A percentile compares a stretch with the other conserved stretches of the same genome.
phyloP scores from a whole-genome alignment of 768 basidiomycete species.

The Rhizopogon vesiculosus region DNA sequence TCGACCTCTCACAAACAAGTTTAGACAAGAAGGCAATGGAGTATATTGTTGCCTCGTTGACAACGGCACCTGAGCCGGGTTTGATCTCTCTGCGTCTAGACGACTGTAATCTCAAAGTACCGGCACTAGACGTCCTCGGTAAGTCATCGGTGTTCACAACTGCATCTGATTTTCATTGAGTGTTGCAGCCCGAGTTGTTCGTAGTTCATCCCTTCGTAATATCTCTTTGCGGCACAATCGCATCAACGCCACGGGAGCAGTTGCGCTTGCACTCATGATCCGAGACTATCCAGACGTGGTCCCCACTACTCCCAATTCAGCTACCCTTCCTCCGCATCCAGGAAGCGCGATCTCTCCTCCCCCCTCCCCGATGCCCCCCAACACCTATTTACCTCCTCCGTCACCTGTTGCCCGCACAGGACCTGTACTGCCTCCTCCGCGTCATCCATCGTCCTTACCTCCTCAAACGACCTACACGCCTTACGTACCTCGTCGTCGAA shows the following conservation, averaged over 20 bases:
- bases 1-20: constrained; percentile 84
- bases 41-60: constrained; percentile 68
- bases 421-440: constrained; percentile 43
- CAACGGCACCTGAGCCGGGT: constrained; percentile 32
- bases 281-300: constrained; percentile 89
- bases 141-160: constrained; percentile 22
- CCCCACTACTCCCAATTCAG: constrained; percentile 12
- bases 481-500: constrained; percentile 67
- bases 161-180: background rate
- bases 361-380: constrained; percentile 27
- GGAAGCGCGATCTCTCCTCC: constrained; percentile 22
- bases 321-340: background rate
- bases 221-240: constrained; percentile 88
- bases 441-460: constrained; percentile 41
- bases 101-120: constrained; percentile 73
- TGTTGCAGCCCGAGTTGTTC: constrained; percentile 68
- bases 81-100: constrained; percentile 83
- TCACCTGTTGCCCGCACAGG: constrained; percentile 29
- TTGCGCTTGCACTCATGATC: constrained; percentile 93
- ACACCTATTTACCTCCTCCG: constrained; percentile 13
- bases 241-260: constrained; percentile 80
- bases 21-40: constrained; percentile 86
- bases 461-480: constrained; percentile 79
- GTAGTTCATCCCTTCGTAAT: constrained; percentile 79
- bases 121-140: constrained; percentile 79